A percentile compares a stretch with the other conserved stretches of the same genome.
Evolutionary conservation across 345 rosid species (phyloP).

Genomic region (Theobroma cacao): DNA sequence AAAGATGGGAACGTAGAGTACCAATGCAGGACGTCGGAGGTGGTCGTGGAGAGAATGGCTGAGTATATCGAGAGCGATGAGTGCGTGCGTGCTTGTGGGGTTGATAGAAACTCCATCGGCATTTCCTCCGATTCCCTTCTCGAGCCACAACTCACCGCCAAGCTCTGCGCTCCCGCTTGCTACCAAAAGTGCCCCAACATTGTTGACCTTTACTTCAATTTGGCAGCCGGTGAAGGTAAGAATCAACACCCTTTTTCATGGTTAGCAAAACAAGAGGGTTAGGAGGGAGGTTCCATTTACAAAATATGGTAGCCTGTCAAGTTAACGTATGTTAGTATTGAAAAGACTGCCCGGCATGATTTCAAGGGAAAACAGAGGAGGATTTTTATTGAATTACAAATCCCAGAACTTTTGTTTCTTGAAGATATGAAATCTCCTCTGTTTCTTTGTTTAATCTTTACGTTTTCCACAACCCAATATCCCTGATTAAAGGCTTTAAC

Average conservation of each 20-base stretch:
- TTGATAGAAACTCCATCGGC: conserved; percentile 74
- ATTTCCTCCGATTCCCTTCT: conserved; percentile 91
- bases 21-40: conserved; percentile 82
- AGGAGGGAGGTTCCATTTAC: too few species aligned
- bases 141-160: conserved; percentile 68
- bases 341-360: too few species aligned
- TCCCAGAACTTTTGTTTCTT: not conserved
- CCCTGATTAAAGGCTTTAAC: too few species aligned
- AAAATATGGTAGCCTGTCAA: too few species aligned
- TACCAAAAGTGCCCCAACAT: conserved; percentile 82
- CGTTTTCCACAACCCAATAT: not conserved
- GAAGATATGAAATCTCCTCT: not conserved
- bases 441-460: not conserved
- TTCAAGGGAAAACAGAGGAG: too few species aligned
- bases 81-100: conserved; percentile 78
- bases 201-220: conserved; percentile 85
- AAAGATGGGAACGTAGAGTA: conserved; percentile 45
- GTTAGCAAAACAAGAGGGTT: too few species aligned
- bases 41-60: conserved; percentile 68
- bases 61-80: conserved; percentile 73
- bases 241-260: not conserved
- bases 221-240: conserved; percentile 97
- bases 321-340: too few species aligned
- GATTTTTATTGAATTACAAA: too few species aligned
- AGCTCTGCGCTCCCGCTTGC: conserved; percentile 80